Evolutionary conservation across 2,329 filamentous ascomycete genomes (phyloP).

Genomic region (Pseudogymnoascus sp.): DNA sequence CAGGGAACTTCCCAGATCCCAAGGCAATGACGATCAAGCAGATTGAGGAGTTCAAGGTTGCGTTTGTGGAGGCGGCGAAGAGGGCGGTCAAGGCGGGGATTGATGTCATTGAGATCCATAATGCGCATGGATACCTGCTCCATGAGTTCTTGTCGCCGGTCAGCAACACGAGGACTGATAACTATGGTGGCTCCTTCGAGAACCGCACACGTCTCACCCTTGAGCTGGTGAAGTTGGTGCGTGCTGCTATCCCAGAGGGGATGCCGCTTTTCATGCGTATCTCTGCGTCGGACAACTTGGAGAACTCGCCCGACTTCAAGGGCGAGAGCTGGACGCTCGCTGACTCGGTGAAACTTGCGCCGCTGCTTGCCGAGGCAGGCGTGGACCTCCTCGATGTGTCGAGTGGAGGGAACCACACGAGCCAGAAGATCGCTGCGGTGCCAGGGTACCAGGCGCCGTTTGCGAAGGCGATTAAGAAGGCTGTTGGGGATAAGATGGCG

Average conservation of each 20-base stretch:
- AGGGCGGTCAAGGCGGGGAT: conserved; percentile 56
- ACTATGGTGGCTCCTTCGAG: conserved; percentile 61
- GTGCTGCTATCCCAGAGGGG: conserved; percentile 51
- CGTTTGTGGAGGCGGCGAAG: conserved; percentile 50
- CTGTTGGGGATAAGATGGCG: conserved; percentile 51
- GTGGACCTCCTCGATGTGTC: conserved; percentile 71
- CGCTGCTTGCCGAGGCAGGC: conserved; percentile 53
- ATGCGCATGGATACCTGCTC: conserved; percentile 70
- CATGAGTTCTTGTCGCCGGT: conserved; percentile 61
- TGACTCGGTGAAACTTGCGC: conserved; percentile 55
- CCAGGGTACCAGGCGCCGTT: conserved; percentile 65
- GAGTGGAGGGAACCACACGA: conserved; percentile 54
- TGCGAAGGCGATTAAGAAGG: conserved; percentile 61
- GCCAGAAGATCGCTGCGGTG: conserved; percentile 47
- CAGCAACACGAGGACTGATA: conserved; percentile 59
- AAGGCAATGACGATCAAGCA: conserved; percentile 60
- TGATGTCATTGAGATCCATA: conserved; percentile 74
- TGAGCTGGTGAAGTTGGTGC: conserved; percentile 55
- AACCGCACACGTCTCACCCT: conserved; percentile 61
- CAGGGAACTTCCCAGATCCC: conserved; percentile 55
- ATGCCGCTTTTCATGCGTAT: conserved; percentile 69
- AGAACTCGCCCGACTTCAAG: conserved; percentile 44
- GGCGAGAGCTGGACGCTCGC: conserved; percentile 58
- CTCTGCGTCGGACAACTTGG: conserved; percentile 69
- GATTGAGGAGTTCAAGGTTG: conserved; percentile 55